phyloP scores from a whole-genome alignment of 1,284 basidiomycete species.

The Xerocomus minutiporus region DNA sequence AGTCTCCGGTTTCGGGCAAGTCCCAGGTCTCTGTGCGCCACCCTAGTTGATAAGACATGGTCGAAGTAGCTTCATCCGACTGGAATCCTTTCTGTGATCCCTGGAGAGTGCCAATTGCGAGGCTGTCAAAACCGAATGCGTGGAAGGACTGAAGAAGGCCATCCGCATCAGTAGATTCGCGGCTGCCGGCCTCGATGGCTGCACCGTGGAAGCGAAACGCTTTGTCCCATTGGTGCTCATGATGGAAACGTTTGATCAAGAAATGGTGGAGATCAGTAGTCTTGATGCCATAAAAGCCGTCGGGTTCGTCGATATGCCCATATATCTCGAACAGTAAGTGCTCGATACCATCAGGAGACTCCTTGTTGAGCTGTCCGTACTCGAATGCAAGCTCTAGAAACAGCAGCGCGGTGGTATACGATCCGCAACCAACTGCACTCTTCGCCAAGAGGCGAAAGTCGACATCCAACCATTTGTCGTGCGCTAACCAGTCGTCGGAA shows the following conservation, averaged over 20 bases:
- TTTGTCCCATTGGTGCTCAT: conserved; percentile 89
- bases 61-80: conserved; percentile 37
- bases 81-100: conserved; percentile 36
- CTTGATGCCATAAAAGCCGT: conserved; percentile 94
- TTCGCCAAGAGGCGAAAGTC: conserved; percentile 70
- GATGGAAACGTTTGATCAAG: conserved; percentile 81
- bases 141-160: conserved; percentile 76
- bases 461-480: conserved; percentile 83
- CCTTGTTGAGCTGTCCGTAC: conserved; percentile 33
- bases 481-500: conserved; percentile 51
- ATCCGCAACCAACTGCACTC: conserved; percentile 73
- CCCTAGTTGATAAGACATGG: conserved; percentile 72
- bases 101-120: conserved; percentile 66
- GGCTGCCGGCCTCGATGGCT: conserved; percentile 58
- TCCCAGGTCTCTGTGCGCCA: conserved; percentile 95
- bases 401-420: conserved; percentile 84
- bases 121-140: conserved; percentile 80
- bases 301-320: conserved; percentile 92
- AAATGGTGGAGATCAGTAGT: conserved; percentile 72
- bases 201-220: conserved; percentile 91
- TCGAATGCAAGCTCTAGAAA: conserved; percentile 83
- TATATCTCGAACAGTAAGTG: conserved; percentile 87
- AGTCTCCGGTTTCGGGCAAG: conserved; percentile 58
- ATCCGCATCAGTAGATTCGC: conserved; percentile 39
- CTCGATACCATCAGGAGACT: conserved; percentile 40